These are phyloP conservation scores for Aegilops sharonensis DNA, from an alignment of 176 grass and related monocot species.

Conservation along the genomic window DNA sequence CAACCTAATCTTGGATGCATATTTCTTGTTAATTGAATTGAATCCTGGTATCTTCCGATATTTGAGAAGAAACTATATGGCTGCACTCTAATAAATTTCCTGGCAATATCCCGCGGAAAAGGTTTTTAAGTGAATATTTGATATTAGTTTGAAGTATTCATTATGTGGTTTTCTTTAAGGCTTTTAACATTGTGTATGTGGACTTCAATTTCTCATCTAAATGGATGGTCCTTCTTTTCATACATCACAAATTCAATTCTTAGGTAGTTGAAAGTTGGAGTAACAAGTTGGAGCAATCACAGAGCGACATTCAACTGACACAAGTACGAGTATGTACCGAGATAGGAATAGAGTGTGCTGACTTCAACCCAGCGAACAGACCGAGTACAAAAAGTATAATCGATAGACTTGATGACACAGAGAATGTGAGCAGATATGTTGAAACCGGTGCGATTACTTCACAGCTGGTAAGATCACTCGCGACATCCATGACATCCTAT, in stretches of 20 bases:
- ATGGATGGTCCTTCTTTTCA: not conserved
- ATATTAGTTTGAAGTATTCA: not conserved
- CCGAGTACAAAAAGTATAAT: no score
- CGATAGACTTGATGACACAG: no score
- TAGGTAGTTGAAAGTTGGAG: not conserved
- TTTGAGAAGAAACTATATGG: not conserved
- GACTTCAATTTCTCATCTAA: not conserved
- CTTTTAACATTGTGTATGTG: not conserved
- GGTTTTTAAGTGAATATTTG: not conserved
- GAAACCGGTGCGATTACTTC: no score
- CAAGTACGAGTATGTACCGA: not conserved
- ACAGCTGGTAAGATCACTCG: no score
- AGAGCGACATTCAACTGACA: not conserved
- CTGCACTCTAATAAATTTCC: not conserved
- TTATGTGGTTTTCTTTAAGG: not conserved
- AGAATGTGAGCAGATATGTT: no score
- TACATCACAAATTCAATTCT: not conserved
- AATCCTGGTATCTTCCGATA: no score
- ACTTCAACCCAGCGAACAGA: no score
- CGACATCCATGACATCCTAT: no score
- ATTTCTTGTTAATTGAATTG: not conserved
- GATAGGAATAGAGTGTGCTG: not conserved
- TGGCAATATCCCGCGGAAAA: no score
- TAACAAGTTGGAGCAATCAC: not conserved
- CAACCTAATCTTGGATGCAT: not conserved